Percentiles rank a stretch among this genome's conserved stretches.
Evolutionary conservation across 371 early-diverging fungal genomes (phyloP).

Genomic region (Circinella umbellata): DNA sequence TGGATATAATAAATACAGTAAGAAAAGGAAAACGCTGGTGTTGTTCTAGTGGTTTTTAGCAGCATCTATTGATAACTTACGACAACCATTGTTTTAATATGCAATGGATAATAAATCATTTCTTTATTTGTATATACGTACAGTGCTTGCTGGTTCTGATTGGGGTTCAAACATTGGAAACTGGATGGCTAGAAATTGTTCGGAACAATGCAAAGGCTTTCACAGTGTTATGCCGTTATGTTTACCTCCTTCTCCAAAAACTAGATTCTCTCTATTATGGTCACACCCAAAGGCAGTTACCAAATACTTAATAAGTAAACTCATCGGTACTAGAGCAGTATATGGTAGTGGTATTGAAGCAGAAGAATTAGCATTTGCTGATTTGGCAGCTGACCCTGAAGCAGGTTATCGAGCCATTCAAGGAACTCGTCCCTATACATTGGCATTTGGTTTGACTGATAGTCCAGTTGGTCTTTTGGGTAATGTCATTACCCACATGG

Average conservation of each 20-base stretch:
- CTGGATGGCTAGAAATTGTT: constrained; percentile 38
- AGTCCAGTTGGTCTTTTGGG: constrained; percentile 63
- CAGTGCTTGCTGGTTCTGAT: constrained; percentile 54
- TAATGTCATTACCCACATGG: neutral
- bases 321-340: constrained; percentile 31
- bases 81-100: too few relatives aligned
- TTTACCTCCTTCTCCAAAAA: constrained; percentile 42
- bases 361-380: constrained; percentile 25
- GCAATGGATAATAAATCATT: too few relatives aligned
- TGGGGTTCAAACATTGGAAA: constrained; percentile 59
- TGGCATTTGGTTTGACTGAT: constrained; percentile 62
- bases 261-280: constrained; percentile 27
- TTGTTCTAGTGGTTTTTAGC: too few relatives aligned
- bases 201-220: constrained; percentile 47
- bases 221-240: constrained; percentile 48
- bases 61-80: too few relatives aligned
- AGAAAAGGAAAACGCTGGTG: neutral
- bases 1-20: constrained; percentile 57
- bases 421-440: constrained; percentile 60
- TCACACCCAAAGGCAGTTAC: constrained; percentile 30
- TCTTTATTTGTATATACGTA: neutral
- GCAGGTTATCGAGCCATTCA: constrained; percentile 64
- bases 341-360: constrained; percentile 20
- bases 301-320: constrained; percentile 34
- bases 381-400: constrained; percentile 30